Conservation (phyloP, 129 eudicot genomes). For the Erigeron canadensis region DNA sequence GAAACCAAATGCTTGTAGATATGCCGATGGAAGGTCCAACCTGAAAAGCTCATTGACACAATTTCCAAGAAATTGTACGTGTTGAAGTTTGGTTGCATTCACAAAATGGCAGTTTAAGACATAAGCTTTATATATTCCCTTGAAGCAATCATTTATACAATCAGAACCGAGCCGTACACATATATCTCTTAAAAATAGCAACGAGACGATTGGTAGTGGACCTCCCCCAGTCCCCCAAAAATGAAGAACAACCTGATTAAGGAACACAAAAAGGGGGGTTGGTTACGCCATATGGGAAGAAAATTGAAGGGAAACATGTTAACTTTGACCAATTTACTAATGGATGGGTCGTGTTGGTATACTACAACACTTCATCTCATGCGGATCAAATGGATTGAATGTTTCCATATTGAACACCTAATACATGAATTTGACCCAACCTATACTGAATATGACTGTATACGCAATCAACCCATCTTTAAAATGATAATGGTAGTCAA, state of each 20-base stretch:
- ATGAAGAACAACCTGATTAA: constrained; percentile 79
- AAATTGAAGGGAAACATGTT: too few species aligned
- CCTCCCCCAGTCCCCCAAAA: constrained; percentile 99
- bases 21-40: constrained; percentile 85
- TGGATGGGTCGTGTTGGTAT: too few species aligned
- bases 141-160: constrained; percentile 83
- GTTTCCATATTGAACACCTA: too few species aligned
- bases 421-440: too few species aligned
- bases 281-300: too few species aligned
- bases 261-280: not conserved
- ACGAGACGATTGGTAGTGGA: constrained; percentile 75
- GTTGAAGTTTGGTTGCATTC: constrained; percentile 79
- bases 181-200: constrained; percentile 76
- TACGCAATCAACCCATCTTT: too few species aligned
- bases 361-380: too few species aligned
- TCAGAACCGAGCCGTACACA: constrained; percentile 89
- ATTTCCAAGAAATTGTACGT: constrained; percentile 78
- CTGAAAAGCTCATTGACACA: constrained; percentile 76
- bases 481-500: too few species aligned
- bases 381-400: too few species aligned
- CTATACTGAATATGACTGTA: too few species aligned
- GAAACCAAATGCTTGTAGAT: constrained; percentile 85
- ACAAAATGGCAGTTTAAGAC: constrained; percentile 79
- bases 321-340: too few species aligned
- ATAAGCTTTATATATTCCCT: constrained; percentile 90